Evolutionary conservation across 768 basidiomycete genomes (phyloP).

Genomic region (Kwoniella dejecticola): DNA sequence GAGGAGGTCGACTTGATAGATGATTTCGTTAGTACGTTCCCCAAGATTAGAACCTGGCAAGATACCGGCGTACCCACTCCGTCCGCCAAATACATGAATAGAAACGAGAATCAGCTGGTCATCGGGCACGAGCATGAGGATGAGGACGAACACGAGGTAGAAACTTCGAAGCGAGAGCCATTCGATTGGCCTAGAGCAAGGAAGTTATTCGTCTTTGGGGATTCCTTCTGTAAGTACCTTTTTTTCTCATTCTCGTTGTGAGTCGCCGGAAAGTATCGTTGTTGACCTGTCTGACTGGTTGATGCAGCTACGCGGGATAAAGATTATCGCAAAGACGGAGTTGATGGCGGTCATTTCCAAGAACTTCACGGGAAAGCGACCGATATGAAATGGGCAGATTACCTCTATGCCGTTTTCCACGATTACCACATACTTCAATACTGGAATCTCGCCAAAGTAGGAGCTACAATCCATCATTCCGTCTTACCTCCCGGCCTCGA

Average conservation of each 20-base stretch:
- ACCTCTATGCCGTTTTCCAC: constrained; percentile 23
- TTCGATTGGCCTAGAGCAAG: constrained; percentile 25
- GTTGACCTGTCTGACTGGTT: no score
- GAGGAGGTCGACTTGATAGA: constrained; percentile 1
- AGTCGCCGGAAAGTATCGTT: no score
- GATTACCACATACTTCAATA: constrained; percentile 25
- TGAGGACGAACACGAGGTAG: neutral
- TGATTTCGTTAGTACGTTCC: constrained; percentile 8
- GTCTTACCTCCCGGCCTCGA: constrained; percentile 27
- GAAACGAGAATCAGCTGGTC: neutral
- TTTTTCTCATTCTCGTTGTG: no score
- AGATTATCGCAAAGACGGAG: constrained; percentile 23
- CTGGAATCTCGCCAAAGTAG: constrained; percentile 23
- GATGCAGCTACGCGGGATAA: neutral
- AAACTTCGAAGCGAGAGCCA: neutral
- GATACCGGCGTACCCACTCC: constrained; percentile 5
- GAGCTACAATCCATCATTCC: constrained; percentile 18
- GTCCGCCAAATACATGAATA: neutral
- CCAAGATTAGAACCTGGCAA: constrained; percentile 8
- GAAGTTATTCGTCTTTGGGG: constrained; percentile 27
- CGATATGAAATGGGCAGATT: constrained; percentile 29
- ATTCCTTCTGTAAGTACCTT: constrained; percentile 27
- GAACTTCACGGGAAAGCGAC: constrained; percentile 25
- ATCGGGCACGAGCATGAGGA: neutral
- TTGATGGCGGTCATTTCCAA: constrained; percentile 22